Base-by-base conservation (phyloP, 192 early-diverging fungal genomes). In the Backusella sp. region DNA sequence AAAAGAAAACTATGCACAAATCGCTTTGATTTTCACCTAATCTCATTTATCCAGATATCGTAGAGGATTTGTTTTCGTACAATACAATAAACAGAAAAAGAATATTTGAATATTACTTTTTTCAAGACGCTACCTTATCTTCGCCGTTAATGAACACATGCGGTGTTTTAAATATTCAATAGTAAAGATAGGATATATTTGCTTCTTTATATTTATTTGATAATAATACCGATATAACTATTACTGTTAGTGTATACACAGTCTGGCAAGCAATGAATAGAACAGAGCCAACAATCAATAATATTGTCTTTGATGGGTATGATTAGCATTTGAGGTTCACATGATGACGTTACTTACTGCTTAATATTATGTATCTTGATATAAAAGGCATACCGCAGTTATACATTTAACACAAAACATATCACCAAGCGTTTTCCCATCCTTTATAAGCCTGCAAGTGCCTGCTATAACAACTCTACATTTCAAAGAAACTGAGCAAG, bases 101-200 rank as follows among this genome's bases (percentile, higher is more conserved):
- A 17, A 80, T 89, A 68, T 78, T 89, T 0, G 86, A 87, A 26
- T 85, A 85, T 36, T 89, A 85, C 53, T 89, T 89, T 72, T 84
- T 79, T 12, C 71, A 78, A 36, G 86, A 87, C 67, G 88, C 88
- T 17, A 79, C 77, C 49, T 76, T 88, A 46, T 73, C 83, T 9
- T 86, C 86, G 32, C 88, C 88, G 32, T 73, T 87, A 41, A 73
- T 89, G 77, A 88, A 82, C 6, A 82, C 84, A 26, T 75, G 88
- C 23, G 88, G 88, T 7, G 78, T 82, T 19, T 75, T 81, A 34
- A 89, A 89, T 46, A 89, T 89, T 21, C 84, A 84, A 74, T 85
- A 86, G 86, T 62, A 86, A 79, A 26, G 28, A n/a, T n/a, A 68
- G n/a, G 3, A 14, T 11, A 41, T 37, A 4, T 21, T 59, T 1